phyloP scores from a whole-genome alignment of 768 basidiomycete genomes.

The Asterophora lycoperdoides region DNA sequence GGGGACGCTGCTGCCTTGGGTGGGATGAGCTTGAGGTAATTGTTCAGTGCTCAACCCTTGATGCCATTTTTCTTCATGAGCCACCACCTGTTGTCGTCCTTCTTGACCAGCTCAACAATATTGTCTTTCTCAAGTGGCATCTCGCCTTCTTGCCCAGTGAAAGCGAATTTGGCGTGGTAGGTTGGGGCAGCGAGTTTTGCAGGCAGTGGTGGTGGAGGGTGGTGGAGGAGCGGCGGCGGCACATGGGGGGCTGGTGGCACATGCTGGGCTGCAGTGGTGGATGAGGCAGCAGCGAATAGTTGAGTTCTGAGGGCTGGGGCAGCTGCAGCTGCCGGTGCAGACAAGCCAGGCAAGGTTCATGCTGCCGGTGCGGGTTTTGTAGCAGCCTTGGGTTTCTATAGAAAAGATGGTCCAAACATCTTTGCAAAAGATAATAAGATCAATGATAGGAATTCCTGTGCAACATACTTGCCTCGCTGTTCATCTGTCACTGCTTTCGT shows the following conservation, averaged over 20 bases:
- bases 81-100: slow-evolving; percentile 98
- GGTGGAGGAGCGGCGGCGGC: slow-evolving; percentile 29
- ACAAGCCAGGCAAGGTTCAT: slow-evolving; percentile 59
- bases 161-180: slow-evolving; percentile 88
- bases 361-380: slow-evolving; percentile 56
- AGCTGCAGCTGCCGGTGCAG: slow-evolving; percentile 37
- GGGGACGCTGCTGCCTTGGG: slow-evolving; percentile 65
- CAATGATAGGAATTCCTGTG: slow-evolving; percentile 7
- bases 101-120: slow-evolving; percentile 84
- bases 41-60: slow-evolving; percentile 95
- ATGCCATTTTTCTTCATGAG: slow-evolving; percentile 75
- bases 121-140: slow-evolving; percentile 89
- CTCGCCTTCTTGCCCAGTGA: slow-evolving; percentile 90
- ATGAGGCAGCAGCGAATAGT: slow-evolving; percentile 29
- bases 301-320: slow-evolving; percentile 23
- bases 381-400: slow-evolving; percentile 47
- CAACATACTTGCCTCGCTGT: slow-evolving; percentile 67
- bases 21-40: slow-evolving; percentile 82
- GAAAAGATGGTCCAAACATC: slow-evolving; percentile 60
- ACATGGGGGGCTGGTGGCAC: slow-evolving; percentile 36
- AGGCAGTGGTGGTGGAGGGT: slow-evolving; percentile 50
- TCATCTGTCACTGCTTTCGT: slow-evolving; percentile 90
- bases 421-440: slow-evolving; percentile 44
- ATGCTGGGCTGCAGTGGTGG: slow-evolving; percentile 22
- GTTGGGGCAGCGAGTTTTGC: slow-evolving; percentile 62